These are phyloP conservation scores for Zygosaccharomyces rouxii DNA, from an alignment of 805 yeast species.

Conservation along the genomic window DNA sequence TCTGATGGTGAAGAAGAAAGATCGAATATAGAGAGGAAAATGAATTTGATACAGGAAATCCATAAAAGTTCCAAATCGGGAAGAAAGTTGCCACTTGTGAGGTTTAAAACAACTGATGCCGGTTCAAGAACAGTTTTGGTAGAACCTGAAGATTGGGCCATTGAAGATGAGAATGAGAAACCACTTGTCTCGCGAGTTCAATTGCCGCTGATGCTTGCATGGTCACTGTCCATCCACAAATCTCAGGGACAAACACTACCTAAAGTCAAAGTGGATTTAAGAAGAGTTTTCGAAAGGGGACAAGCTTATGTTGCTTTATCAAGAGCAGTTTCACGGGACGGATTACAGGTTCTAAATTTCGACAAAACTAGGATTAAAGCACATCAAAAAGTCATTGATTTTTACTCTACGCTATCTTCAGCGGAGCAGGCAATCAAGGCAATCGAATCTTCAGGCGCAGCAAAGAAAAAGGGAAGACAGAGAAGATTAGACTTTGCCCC, in stretches of 20 bases:
- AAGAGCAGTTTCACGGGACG: conserved; percentile 78
- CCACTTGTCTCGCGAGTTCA: conserved; percentile 72
- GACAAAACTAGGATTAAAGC: conserved; percentile 58
- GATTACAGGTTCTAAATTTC: conserved; percentile 78
- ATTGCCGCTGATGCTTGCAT: conserved; percentile 84
- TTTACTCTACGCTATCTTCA: conserved; percentile 50
- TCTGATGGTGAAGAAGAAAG: conserved; percentile 27
- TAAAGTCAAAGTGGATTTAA: conserved; percentile 70
- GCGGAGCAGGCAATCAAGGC: conserved; percentile 29
- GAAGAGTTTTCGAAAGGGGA: conserved; percentile 78
- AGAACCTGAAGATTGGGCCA: conserved; percentile 75
- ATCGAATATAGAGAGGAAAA: conserved; percentile 45
- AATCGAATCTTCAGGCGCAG: not conserved
- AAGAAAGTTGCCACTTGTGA: conserved; percentile 65
- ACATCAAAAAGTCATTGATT: conserved; percentile 63
- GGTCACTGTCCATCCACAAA: conserved; percentile 95
- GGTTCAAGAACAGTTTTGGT: conserved; percentile 70
- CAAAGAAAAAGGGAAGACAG: conserved; percentile 4
- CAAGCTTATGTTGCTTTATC: conserved; percentile 96
- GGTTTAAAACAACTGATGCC: conserved; percentile 69
- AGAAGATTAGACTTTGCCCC: conserved; percentile 8
- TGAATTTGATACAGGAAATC: conserved; percentile 40
- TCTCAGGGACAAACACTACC: conserved; percentile 91
- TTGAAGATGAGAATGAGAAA: conserved; percentile 68
- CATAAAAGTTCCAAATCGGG: conserved; percentile 41